phyloP scores from a whole-genome alignment of 208 protist genomes.

The Strigomonas galati region DNA sequence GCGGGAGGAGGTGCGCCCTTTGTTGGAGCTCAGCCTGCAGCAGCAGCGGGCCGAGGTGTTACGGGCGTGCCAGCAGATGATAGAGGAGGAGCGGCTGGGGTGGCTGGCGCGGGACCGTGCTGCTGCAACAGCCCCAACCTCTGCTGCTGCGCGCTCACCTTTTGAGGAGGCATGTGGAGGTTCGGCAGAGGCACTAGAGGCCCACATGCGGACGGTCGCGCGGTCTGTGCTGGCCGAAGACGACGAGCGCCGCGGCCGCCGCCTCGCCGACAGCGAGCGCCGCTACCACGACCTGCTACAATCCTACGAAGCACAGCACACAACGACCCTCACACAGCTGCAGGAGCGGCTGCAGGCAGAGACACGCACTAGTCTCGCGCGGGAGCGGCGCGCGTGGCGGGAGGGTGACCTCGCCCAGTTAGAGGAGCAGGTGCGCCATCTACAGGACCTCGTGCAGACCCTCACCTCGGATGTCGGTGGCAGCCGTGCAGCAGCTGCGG shows the following conservation, averaged over 20 bases:
- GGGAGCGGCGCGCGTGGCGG: slow-evolving; percentile 17
- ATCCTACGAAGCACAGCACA: background rate
- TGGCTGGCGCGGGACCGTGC: no score
- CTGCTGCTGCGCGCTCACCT: background rate
- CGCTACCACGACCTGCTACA: slow-evolving; percentile 22
- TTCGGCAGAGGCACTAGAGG: slow-evolving; percentile 46
- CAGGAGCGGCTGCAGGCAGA: slow-evolving; percentile 6
- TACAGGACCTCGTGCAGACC: slow-evolving; percentile 29
- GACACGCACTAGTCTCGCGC: slow-evolving; percentile 20
- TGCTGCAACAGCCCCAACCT: no score
- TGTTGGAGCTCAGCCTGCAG: background rate
- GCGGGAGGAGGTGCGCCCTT: slow-evolving; percentile 14
- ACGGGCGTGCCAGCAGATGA: no score
- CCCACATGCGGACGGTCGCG: slow-evolving; percentile 43
- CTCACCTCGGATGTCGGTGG: slow-evolving; percentile 21
- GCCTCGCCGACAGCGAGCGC: slow-evolving; percentile 23
- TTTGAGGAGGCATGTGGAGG: background rate
- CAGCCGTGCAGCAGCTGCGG: slow-evolving; percentile 21
- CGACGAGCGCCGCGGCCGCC: slow-evolving; percentile 29
- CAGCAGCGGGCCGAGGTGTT: no score
- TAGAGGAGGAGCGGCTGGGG: background rate
- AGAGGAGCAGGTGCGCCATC: slow-evolving; percentile 7
- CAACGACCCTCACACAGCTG: background rate
- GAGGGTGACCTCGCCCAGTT: slow-evolving; percentile 16
- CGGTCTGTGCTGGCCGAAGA: slow-evolving; percentile 43